Conservation (phyloP, 805 yeast genomes). For the Wickerhamomyces kurtzmanii region DNA sequence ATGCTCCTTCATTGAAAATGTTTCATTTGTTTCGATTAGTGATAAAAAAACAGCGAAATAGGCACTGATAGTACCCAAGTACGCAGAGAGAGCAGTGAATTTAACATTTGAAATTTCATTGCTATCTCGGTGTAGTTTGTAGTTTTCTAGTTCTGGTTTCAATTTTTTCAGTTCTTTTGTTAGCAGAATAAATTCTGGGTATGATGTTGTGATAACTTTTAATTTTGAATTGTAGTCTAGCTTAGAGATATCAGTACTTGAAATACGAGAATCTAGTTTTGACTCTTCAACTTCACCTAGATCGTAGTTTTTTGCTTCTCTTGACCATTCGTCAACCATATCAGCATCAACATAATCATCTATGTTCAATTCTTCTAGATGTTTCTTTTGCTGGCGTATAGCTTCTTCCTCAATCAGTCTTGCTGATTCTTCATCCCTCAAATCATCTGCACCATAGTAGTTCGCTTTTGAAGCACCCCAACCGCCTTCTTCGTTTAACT, state of each 20-base stretch:
- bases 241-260: slow-evolving; percentile 32
- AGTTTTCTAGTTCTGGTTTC: slow-evolving; percentile 28
- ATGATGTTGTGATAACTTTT: slow-evolving; percentile 45
- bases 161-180: slow-evolving; percentile 46
- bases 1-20: slow-evolving; percentile 69
- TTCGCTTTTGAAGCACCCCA: slow-evolving; percentile 35
- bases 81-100: slow-evolving; percentile 63
- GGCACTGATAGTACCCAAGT: slow-evolving; percentile 67
- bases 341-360: slow-evolving; percentile 74
- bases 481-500: slow-evolving; percentile 29
- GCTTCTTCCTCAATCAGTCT: slow-evolving; percentile 84
- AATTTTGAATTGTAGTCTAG: slow-evolving; percentile 45
- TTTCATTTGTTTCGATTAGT: slow-evolving; percentile 41
- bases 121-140: slow-evolving; percentile 19
- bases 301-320: slow-evolving; percentile 40
- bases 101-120: slow-evolving; percentile 38
- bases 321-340: slow-evolving; percentile 71
- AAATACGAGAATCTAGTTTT: slow-evolving; percentile 19
- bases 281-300: slow-evolving; percentile 24
- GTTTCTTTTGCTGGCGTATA: slow-evolving; percentile 70
- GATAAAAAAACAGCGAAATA: slow-evolving; percentile 70
- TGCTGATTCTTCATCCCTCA: slow-evolving; percentile 60
- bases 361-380: slow-evolving; percentile 65
- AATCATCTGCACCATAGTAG: slow-evolving; percentile 45
- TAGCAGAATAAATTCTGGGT: slow-evolving; percentile 81